phyloP scores from a whole-genome alignment of 208 protist genomes.

The Trichomonas tenax region DNA sequence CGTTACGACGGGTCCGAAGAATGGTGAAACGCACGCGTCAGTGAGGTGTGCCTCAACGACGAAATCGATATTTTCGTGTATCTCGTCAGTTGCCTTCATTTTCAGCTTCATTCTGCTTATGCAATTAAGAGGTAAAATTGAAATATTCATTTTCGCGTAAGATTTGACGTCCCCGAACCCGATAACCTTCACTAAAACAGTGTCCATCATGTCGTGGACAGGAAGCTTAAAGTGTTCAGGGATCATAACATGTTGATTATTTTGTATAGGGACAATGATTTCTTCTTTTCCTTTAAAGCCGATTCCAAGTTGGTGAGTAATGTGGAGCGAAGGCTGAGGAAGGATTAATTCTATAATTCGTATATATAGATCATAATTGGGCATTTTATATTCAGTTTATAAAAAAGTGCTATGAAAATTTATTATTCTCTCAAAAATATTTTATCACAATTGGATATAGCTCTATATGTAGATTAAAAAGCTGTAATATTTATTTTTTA shows the following conservation, averaged over 20 bases:
- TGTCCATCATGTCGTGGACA: background rate
- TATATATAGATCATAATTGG: background rate
- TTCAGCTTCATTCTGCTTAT: background rate
- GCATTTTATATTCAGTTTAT: too few species aligned
- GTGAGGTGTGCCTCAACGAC: background rate
- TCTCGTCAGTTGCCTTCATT: background rate
- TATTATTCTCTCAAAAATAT: too few species aligned
- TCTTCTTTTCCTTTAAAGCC: background rate
- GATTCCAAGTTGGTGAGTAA: background rate
- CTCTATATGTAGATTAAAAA: too few species aligned
- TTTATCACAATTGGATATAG: too few species aligned
- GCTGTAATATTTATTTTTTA: too few species aligned
- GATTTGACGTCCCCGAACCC: background rate
- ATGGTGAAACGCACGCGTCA: background rate
- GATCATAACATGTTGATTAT: background rate
- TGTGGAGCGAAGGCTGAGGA: background rate
- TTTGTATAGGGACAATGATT: background rate
- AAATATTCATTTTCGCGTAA: background rate
- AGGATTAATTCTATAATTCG: background rate
- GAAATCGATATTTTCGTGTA: background rate
- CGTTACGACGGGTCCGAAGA: background rate
- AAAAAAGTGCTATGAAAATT: too few species aligned
- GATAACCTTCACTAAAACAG: background rate
- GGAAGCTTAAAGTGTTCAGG: background rate
- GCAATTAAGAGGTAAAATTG: background rate